Evolutionary conservation across 257 asterid species (phyloP), one percentile per base, ranked within the genome.

Genomic region (Solanum clarkiae): DNA sequence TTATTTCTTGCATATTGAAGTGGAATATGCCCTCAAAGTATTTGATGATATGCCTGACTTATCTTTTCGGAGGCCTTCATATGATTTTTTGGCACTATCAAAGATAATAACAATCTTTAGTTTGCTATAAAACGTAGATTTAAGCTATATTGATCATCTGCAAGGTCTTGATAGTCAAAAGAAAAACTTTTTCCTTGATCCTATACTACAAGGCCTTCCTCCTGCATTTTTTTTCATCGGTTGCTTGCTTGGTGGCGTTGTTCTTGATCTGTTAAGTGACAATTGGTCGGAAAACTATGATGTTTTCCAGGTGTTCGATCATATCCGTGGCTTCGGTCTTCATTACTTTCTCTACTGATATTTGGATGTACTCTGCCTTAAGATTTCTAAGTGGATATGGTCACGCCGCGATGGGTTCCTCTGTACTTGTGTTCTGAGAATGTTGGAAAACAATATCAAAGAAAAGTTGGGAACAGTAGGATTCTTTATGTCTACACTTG

Each of bases 171-270:
- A 29, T 29, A 2, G 32, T 29, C 32, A 2, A 29, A 29, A 29
- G 3, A 29, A 29, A 29, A 29, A 29, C 32, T 29, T 29, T 29
- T 29, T 29, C 32, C 32, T 29, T 29, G 32, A 29, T 65, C 45
- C 91, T 13, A 24, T 93, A 8, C 7, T 91, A 51, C 66, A 82
- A 2, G 93, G 90, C 36, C 87, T 93, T 4, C 94, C 96, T n/a
- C 84, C 94, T 3, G 89, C 96, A 29, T 85, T 88, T 15, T 93
- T 90, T 90, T 93, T 90, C 90, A 8, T 85, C 29, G 94, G 94
- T 1, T 84, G 91, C 60, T 45, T 93, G 5, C 32, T 84, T 57
- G 94, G 94, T 42, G 94, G 93, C 10, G 49, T 91, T 6, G 51
- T 85, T 40, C 90, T 93, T 8, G 86, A 89, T 10, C 29, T 89